A percentile compares a stretch with the other conserved stretches of the same genome.
Evolutionary conservation across 106 monocot genomes (phyloP).

Genomic region (Dioscorea alata): DNA sequence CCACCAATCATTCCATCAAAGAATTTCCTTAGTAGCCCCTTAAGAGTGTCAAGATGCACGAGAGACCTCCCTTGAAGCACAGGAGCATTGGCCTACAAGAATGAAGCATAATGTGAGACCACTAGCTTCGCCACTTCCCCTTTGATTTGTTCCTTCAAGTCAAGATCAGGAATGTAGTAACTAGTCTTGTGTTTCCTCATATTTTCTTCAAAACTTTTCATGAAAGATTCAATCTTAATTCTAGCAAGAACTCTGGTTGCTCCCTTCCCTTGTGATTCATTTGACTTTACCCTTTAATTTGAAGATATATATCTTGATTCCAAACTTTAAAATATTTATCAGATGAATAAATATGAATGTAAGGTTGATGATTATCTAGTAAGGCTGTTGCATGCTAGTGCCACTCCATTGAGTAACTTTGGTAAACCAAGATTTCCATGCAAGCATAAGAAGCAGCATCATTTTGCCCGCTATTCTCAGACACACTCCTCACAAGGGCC

Average conservation of each 20-base stretch:
- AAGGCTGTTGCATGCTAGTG: too few species aligned
- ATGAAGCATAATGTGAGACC: constrained; percentile 24
- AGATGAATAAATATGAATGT: too few species aligned
- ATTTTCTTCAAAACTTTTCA: constrained; percentile 20
- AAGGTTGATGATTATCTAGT: too few species aligned
- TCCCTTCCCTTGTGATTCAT: too few species aligned
- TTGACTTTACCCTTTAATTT: too few species aligned
- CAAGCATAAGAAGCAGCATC: too few species aligned
- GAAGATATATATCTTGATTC: too few species aligned
- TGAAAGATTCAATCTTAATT: constrained; percentile 20
- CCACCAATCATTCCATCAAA: constrained; percentile 16
- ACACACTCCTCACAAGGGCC: constrained; percentile 34
- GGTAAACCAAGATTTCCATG: too few species aligned
- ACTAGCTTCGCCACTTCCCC: constrained; percentile 24
- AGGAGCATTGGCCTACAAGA: constrained; percentile 9
- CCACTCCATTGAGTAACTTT: too few species aligned
- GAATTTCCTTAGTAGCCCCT: constrained; percentile 11
- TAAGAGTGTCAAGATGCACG: constrained; percentile 22
- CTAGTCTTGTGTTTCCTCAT: constrained; percentile 13
- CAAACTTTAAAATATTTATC: too few species aligned
- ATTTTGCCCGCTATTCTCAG: constrained; percentile 66
- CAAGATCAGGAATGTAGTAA: constrained; percentile 26
- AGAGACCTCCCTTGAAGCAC: constrained; percentile 6
- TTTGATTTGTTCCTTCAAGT: constrained; percentile 42
- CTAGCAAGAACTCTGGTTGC: too few species aligned